These are phyloP conservation scores for Penstemon newberryi DNA, from an alignment of 257 asterid species.

Conservation along the genomic window DNA sequence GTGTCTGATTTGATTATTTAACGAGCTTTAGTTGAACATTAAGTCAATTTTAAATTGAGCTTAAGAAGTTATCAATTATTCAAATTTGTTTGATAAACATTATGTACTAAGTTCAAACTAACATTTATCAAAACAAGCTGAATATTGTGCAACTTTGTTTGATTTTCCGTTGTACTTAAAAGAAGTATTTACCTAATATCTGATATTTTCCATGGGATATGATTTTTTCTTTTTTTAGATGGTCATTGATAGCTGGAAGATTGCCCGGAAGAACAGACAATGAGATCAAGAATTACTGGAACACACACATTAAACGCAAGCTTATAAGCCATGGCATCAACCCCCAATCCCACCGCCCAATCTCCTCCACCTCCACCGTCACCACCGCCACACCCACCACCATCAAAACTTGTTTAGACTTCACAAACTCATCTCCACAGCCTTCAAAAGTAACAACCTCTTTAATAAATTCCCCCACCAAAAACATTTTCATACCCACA, in stretches of 20 bases:
- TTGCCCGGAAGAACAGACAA: constrained; percentile 65
- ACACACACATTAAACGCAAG: constrained; percentile 60
- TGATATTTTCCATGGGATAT: neutral
- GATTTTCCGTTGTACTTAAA: neutral
- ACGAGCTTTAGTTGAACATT: no score
- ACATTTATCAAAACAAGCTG: neutral
- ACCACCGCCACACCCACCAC: neutral
- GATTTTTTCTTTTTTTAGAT: constrained; percentile 33
- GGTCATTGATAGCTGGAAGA: constrained; percentile 66
- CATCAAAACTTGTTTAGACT: constrained; percentile 40
- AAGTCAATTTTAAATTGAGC: no score
- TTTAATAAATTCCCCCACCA: constrained; percentile 14
- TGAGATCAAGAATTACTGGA: constrained; percentile 69
- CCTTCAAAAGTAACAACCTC: constrained; percentile 12
- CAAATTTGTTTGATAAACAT: neutral
- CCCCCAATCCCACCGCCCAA: constrained; percentile 58
- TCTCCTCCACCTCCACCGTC: constrained; percentile 23
- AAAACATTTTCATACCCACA: constrained; percentile 23
- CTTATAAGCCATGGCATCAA: constrained; percentile 56
- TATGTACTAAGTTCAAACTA: no score
- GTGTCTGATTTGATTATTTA: no score
- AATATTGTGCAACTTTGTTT: neutral
- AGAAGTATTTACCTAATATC: neutral
- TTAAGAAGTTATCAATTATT: no score
- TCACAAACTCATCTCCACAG: constrained; percentile 38